Evolutionary conservation across 306 rosid genomes (phyloP), one percentile per base, ranked within the genome.

Genomic region (Abrus precatorius): DNA sequence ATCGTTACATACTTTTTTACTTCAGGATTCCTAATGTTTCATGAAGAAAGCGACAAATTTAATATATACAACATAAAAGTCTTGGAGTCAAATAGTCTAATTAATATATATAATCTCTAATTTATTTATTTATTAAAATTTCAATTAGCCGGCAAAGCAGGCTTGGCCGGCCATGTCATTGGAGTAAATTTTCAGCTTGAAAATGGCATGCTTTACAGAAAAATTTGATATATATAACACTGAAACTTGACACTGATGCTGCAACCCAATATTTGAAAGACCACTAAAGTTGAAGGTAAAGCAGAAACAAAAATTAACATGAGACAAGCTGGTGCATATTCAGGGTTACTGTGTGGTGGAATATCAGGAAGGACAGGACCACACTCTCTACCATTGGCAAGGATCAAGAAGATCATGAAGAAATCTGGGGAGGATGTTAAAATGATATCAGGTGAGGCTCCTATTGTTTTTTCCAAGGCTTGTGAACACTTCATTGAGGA

Each of bases 361-460:
- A 78, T 82, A 34, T 86, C 48, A 80, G 90, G 88, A 77, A 78
- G 84, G 28, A 85, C 82, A 0, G 94, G 97, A 62, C 85, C 92
- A 5, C 97, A 87, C 69, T 80, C 90, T 1, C 40, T 93, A 76
- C 94, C 98, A 1, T 71, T 91, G 77, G 98, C 93, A 53, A 91
- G 98, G 81, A 93, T 93, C 55, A 91, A 90, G 88, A 91, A 90
- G 89, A 90, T 93, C 72, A 88, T 93, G 98, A 91, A 88, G 88
- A 86, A 82, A 0, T 91, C 89, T 2, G 86, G 90, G 1, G 90
- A 87, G 5, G 94, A 86, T 9, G 94, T 88, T 61, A 93, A 93
- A 29, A 90, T 93, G 98, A 88, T 91, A 66, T 91, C 98, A 3
- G 91, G 93, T 5, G 97, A 90, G 68, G 88, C 94, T 10, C 97